Conservation (phyloP, 371 early-diverging fungal genomes). For the Blastocladiella emersonii region DNA sequence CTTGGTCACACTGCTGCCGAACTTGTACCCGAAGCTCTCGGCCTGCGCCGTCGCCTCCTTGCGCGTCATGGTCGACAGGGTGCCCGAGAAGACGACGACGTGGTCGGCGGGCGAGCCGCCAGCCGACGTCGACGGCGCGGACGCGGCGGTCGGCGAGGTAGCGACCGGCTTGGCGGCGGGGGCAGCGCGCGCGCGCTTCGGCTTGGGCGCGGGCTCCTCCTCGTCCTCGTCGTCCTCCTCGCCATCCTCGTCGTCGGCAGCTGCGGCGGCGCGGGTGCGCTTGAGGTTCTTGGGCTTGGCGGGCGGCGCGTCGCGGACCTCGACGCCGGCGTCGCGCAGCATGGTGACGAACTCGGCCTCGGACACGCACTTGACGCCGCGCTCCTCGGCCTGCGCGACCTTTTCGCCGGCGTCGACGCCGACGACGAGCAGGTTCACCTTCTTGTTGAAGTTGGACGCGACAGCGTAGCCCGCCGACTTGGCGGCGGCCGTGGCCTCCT, state of each 20-base stretch:
- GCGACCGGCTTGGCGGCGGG: too few species aligned
- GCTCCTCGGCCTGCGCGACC: neutral
- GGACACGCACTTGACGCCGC: neutral
- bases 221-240: neutral
- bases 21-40: neutral
- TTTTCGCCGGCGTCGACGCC: neutral
- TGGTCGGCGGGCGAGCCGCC: neutral
- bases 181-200: neutral
- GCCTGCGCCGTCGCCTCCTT: neutral
- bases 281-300: too few species aligned
- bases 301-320: too few species aligned
- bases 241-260: neutral
- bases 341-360: neutral
- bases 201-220: neutral
- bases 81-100: neutral
- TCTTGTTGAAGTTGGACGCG: neutral
- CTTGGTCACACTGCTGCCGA: neutral
- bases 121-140: too few species aligned
- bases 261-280: too few species aligned
- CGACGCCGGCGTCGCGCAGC: too few species aligned
- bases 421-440: neutral
- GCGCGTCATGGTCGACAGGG: neutral
- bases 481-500: neutral
- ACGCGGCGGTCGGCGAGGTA: too few species aligned
- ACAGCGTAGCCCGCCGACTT: neutral